Conservation (phyloP, 2,329 filamentous ascomycete species). For the Pseudogymnoascus sp. region DNA sequence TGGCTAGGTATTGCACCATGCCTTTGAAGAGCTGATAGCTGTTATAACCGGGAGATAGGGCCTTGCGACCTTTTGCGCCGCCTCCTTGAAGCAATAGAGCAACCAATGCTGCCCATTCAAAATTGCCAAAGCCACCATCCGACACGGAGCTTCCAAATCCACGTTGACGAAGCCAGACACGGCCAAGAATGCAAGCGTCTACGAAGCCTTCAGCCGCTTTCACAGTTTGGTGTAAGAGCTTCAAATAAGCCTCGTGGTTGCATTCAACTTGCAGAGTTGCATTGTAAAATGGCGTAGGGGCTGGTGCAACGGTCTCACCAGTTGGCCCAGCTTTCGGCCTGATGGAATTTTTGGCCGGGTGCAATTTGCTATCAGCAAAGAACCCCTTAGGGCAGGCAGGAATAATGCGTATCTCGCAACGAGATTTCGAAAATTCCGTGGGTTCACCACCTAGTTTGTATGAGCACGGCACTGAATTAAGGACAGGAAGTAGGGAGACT, state of each 20-base stretch:
- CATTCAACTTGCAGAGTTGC: constrained; percentile 71
- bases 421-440: constrained; percentile 31
- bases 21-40: constrained; percentile 94
- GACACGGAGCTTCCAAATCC: constrained; percentile 64
- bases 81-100: constrained; percentile 74
- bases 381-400: constrained; percentile 60
- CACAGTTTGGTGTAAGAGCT: constrained; percentile 60
- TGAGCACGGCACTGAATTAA: neutral
- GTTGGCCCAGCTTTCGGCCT: constrained; percentile 43
- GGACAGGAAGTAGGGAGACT: neutral
- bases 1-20: constrained; percentile 74
- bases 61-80: constrained; percentile 58
- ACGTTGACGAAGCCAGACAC: constrained; percentile 81
- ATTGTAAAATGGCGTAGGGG: constrained; percentile 79
- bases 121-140: constrained; percentile 79
- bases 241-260: constrained; percentile 64
- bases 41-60: constrained; percentile 73
- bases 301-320: constrained; percentile 31
- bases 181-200: constrained; percentile 78
- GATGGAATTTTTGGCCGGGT: constrained; percentile 61
- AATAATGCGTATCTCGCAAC: constrained; percentile 63
- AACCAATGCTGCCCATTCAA: constrained; percentile 79
- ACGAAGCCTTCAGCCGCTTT: constrained; percentile 51
- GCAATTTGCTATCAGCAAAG: constrained; percentile 64
- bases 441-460: neutral